Conservation (phyloP, 208 protist genomes). For the Trichomonas gallinae region DNA sequence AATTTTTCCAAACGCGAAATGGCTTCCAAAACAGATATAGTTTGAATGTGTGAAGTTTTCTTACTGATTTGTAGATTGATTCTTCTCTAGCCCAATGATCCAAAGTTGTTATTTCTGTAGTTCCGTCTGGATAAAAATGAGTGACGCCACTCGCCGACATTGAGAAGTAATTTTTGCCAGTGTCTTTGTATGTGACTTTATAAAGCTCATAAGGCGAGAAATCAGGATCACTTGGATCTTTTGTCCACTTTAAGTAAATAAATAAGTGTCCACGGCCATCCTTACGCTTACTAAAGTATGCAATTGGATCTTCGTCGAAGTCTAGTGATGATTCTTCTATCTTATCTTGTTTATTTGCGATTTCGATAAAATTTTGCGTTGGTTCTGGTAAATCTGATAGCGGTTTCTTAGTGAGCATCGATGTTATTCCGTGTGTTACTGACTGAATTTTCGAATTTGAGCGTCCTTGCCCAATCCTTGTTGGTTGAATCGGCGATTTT, state of each 20-base stretch:
- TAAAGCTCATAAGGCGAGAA: neutral
- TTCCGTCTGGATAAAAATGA: neutral
- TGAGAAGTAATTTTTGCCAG: neutral
- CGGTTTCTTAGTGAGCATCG: neutral
- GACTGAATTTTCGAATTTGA: neutral
- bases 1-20: neutral
- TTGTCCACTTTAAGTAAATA: neutral
- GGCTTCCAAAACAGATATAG: neutral
- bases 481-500: neutral
- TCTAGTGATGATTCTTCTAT: neutral
- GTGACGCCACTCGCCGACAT: slow-evolving; percentile 9
- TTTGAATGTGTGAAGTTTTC: neutral
- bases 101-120: neutral
- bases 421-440: neutral
- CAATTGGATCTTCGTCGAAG: slow-evolving; percentile 10
- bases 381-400: neutral
- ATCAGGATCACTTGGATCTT: neutral
- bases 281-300: neutral
- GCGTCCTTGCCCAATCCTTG: neutral
- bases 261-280: neutral
- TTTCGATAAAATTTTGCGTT: neutral
- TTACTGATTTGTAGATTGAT: neutral
- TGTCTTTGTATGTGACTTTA: neutral
- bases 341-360: neutral
- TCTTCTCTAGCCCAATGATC: neutral